Base-by-base conservation (phyloP, 179 eudicot species). In the Corrigiola litoralis region DNA sequence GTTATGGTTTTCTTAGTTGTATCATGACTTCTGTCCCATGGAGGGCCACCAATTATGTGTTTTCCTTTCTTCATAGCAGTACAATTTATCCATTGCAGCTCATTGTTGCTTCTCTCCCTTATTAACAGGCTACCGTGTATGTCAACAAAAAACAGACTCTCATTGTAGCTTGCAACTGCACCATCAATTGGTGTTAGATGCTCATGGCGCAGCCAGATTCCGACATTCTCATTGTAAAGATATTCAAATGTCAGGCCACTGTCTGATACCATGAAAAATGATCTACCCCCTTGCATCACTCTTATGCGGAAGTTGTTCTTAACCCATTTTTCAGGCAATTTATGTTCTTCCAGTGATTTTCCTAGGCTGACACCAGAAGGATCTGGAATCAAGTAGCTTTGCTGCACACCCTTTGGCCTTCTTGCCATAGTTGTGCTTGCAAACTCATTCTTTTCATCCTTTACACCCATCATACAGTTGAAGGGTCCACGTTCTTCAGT, bases 171-270 rank as follows among this genome's bases (percentile, higher is more conserved):
- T 69, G 89, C 96, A 11, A 86, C 56, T 1, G 81, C 90, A 12
- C 87, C 89, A 68, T 64, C 67, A 69, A 91, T 83, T 4, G 66
- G 61, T 28, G 75, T 69, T 17, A 77, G n/a, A 38, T 91, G 83
- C 41, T 88, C 90, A 40, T 86, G 96, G 72, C 77, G 72, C 68
- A 91, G 69, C 97, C 96, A 91, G 18, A 88, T 27, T 78, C 90
- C 86, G 17, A 79, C 64, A 57, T 84, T 74, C 16, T 88, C 92
- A 21, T 73, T 71, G 66, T 82, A 78, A 12, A 91, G 66, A 70
- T 82, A 88, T 36, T 91, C 97, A 37, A 77, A 78, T 8, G 78
- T 72, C 72, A 78, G 6, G 0, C 94, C 90, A 2, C 58, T 66
- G 2, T 74, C 77, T 3, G 89, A 62, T 29, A 91, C 70, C 63